Evolutionary conservation across 768 basidiomycete genomes (phyloP).

Genomic region (Phaeotremella skinneri): DNA sequence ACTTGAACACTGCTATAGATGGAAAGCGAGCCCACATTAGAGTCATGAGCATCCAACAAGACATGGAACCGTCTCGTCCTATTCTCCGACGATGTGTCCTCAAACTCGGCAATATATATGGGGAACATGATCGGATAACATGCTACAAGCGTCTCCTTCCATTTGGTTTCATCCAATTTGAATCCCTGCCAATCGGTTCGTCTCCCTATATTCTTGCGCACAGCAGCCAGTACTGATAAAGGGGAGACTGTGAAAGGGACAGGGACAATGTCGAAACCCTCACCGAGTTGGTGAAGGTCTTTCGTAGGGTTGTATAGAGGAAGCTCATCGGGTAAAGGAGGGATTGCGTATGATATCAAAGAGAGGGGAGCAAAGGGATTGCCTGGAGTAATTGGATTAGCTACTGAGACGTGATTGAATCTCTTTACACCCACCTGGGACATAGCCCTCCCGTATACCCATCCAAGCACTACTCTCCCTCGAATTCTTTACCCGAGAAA

Average conservation of each 20-base stretch:
- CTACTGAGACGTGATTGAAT: constrained; percentile 1
- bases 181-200: constrained; percentile 29
- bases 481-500: constrained; percentile 16
- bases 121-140: constrained; percentile 48
- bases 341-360: constrained; percentile 43
- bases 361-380: constrained; percentile 47
- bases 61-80: constrained; percentile 30
- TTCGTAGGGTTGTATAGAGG: constrained; percentile 29
- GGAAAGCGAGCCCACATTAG: constrained; percentile 16
- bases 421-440: constrained; percentile 34
- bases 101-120: constrained; percentile 44
- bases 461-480: constrained; percentile 31
- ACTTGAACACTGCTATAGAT: neutral
- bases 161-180: constrained; percentile 30
- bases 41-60: constrained; percentile 46
- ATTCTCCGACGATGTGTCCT: constrained; percentile 24
- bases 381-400: constrained; percentile 16
- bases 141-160: constrained; percentile 41
- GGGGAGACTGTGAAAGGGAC: constrained; percentile 46
- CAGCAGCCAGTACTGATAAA: constrained; percentile 28
- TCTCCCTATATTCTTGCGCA: constrained; percentile 28
- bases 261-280: constrained; percentile 36
- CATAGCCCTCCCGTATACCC: constrained; percentile 37
- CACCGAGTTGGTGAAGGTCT: constrained; percentile 40
- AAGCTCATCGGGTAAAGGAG: constrained; percentile 37